Evolutionary conservation across 441 rosid genomes (phyloP).

Genomic region (Aleurites moluccanus): DNA sequence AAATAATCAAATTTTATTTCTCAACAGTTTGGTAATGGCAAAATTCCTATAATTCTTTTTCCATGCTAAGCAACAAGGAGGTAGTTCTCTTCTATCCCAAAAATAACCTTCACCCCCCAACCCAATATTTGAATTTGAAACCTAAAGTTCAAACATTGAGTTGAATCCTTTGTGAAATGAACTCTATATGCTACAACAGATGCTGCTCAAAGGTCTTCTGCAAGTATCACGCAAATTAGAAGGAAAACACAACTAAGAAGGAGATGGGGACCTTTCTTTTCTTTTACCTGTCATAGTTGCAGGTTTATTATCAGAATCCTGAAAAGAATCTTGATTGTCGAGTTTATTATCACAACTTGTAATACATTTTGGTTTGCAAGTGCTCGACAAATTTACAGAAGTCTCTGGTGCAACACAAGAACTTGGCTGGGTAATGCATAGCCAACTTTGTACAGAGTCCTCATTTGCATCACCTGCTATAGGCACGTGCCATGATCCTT

Average conservation of each 20-base stretch:
- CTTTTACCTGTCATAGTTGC: constrained; percentile 17
- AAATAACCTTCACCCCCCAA: background rate
- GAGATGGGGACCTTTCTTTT: constrained; percentile 36
- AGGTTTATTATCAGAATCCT: constrained; percentile 12
- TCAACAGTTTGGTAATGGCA: too few species aligned
- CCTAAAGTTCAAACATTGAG: background rate
- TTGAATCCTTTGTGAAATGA: background rate
- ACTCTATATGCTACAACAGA: background rate
- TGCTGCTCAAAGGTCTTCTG: background rate
- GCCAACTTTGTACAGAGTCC: constrained; percentile 50
- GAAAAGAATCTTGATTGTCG: constrained; percentile 11
- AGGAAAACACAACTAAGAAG: constrained; percentile 6
- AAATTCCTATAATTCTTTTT: too few species aligned
- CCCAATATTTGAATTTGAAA: background rate
- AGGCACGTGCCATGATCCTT: constrained; percentile 88
- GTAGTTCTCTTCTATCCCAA: background rate
- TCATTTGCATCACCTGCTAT: constrained; percentile 30
- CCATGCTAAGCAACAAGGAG: background rate
- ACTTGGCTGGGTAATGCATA: constrained; percentile 54
- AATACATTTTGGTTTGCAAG: background rate
- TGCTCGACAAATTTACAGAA: background rate
- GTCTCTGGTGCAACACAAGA: constrained; percentile 14
- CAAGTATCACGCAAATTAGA: background rate
- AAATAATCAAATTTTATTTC: too few species aligned
- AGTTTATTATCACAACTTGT: constrained; percentile 5